These are phyloP conservation scores for Calocybe gangraenosa DNA, from an alignment of 768 basidiomycete species.

Conservation along the genomic window DNA sequence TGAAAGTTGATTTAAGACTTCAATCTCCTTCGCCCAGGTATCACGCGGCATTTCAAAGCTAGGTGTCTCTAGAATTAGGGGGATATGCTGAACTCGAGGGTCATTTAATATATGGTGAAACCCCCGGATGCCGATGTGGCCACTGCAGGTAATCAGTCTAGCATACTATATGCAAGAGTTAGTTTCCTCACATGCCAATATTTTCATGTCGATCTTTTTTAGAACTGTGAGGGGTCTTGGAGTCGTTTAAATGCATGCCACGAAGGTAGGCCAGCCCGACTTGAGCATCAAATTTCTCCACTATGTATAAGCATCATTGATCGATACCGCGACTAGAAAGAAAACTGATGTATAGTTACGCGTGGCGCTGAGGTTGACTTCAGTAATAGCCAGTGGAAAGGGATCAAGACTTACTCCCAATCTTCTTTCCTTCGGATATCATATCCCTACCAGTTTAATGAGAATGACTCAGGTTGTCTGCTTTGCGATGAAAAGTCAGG, in stretches of 20 bases:
- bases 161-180: not conserved
- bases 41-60: constrained; percentile 54
- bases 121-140: constrained; percentile 56
- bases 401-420: constrained; percentile 55
- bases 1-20: not conserved
- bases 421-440: constrained; percentile 70
- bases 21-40: constrained; percentile 58
- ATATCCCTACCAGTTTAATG: constrained; percentile 51
- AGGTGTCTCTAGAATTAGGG: constrained; percentile 82
- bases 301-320: constrained; percentile 25
- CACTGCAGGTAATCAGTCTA: constrained; percentile 35
- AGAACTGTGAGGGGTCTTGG: constrained; percentile 58
- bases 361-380: constrained; percentile 17
- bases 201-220: constrained; percentile 82
- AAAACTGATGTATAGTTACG: constrained; percentile 12
- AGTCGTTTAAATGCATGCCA: constrained; percentile 87
- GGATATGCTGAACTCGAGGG: constrained; percentile 61
- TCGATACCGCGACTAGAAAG: no score
- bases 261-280: constrained; percentile 72
- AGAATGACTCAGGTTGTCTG: not conserved
- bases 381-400: constrained; percentile 2
- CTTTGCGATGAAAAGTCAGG: not conserved
- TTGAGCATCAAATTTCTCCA: constrained; percentile 59
- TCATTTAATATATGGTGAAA: constrained; percentile 71
- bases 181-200: constrained; percentile 64